These are phyloP conservation scores for Saccharomycopsis lassenensis DNA, from an alignment of 805 yeast genomes.

Conservation along the genomic window DNA sequence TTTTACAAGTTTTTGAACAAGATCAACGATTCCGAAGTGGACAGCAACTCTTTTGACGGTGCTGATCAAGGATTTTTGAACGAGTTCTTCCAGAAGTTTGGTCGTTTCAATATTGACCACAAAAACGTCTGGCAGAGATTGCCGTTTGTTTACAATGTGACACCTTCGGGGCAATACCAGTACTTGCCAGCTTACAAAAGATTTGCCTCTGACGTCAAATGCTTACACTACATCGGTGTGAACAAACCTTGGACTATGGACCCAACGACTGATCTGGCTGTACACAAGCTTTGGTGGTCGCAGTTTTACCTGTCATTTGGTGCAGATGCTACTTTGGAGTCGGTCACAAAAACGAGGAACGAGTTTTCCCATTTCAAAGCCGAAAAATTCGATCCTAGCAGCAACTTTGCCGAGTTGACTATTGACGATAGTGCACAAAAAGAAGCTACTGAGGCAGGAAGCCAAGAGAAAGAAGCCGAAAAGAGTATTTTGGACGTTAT, in stretches of 20 bases:
- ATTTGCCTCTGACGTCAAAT: constrained; percentile 33
- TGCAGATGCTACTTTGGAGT: constrained; percentile 6
- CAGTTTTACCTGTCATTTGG: constrained; percentile 12
- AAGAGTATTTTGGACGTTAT: too few species aligned
- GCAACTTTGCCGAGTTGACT: constrained; percentile 7
- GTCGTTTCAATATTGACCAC: constrained; percentile 17
- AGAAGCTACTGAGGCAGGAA: too few species aligned
- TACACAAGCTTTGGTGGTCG: constrained; percentile 15
- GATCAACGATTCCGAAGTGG: constrained; percentile 20
- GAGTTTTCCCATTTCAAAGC: background rate
- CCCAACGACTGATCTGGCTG: constrained; percentile 3
- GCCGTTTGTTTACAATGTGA: constrained; percentile 79
- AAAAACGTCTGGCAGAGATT: constrained; percentile 49
- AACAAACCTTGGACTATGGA: constrained; percentile 42
- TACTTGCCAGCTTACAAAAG: constrained; percentile 58
- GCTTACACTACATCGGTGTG: constrained; percentile 60
- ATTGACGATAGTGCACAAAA: too few species aligned
- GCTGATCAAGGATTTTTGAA: constrained; percentile 89
- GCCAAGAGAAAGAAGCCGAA: too few species aligned
- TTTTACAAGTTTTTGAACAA: constrained; percentile 31
- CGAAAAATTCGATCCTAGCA: constrained; percentile 10
- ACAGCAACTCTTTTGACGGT: constrained; percentile 54
- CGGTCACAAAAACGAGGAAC: background rate
- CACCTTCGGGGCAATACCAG: constrained; percentile 53
- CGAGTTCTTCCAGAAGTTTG: constrained; percentile 42